These are phyloP conservation scores for Dictyostelium capitatum DNA, from an alignment of 78 protist species.

Conservation along the genomic window DNA sequence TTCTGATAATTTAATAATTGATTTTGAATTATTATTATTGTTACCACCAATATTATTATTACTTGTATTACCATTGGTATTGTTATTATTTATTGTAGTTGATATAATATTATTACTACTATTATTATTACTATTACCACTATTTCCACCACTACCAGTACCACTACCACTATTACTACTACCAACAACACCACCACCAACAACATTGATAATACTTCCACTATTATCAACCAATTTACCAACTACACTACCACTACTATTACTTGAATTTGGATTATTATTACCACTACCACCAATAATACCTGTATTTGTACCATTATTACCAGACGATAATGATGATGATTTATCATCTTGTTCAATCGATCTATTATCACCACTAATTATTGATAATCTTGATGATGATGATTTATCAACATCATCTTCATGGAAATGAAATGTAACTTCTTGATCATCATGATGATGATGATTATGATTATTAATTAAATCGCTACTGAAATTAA, in stretches of 20 bases:
- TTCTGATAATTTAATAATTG: neutral
- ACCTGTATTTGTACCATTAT: neutral
- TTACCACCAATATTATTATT: neutral
- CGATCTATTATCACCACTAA: conserved; percentile 54
- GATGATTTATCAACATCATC: conserved; percentile 28
- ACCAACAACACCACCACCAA: neutral
- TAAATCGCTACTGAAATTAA: conserved; percentile 50
- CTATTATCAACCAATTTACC: no score
- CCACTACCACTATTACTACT: neutral
- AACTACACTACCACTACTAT: neutral
- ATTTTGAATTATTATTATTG: neutral
- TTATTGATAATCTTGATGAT: neutral
- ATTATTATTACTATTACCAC: neutral
- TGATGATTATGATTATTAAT: neutral
- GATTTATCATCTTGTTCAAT: neutral
- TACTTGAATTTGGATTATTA: neutral
- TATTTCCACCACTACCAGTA: neutral
- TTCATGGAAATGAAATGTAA: conserved; percentile 52
- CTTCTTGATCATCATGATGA: conserved; percentile 16
- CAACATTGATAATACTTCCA: neutral
- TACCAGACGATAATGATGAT: neutral
- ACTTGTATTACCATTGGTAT: neutral
- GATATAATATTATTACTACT: neutral
- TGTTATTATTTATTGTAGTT: no score
- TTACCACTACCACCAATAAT: neutral